A percentile compares a stretch with the other conserved stretches of the same genome.
Conservation (phyloP, 257 asterid species). For the Nicotiana obtusifolia region DNA sequence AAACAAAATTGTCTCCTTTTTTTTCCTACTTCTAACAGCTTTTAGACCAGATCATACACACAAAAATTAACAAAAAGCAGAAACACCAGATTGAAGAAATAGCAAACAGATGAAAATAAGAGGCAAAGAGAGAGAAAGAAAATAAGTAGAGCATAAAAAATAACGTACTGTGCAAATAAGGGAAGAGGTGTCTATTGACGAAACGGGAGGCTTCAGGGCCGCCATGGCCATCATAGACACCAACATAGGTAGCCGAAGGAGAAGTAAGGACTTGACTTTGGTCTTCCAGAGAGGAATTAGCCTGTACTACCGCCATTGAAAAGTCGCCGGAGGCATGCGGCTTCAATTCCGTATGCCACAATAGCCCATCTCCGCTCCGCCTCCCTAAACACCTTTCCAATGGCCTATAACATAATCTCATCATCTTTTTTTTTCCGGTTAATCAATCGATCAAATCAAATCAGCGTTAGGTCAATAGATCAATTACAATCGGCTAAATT, state of each 20-base stretch:
- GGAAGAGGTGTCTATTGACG: conserved; percentile 20
- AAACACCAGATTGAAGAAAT: background rate
- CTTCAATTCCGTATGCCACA: conserved; percentile 19
- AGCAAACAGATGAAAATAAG: background rate
- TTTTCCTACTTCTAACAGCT: background rate
- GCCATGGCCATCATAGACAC: conserved; percentile 31
- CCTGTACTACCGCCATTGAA: conserved; percentile 32
- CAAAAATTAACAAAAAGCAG: background rate
- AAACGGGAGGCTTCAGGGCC: conserved; percentile 21
- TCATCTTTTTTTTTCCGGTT: background rate
- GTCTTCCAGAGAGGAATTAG: conserved; percentile 24
- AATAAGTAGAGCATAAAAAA: background rate
- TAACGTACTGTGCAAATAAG: conserved; percentile 18
- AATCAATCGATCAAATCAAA: background rate
- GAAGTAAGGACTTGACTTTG: conserved; percentile 22
- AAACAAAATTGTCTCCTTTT: background rate
- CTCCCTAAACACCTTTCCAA: conserved; percentile 17
- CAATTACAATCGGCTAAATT: background rate
- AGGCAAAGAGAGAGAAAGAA: background rate
- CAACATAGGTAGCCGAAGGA: conserved; percentile 24
- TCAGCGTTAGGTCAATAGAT: background rate
- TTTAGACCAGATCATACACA: background rate
- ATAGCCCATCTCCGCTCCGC: conserved; percentile 14
- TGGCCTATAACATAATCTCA: conserved; percentile 14
- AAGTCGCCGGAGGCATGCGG: conserved; percentile 24